A percentile compares a stretch with the other conserved stretches of the same genome.
phyloP scores from a whole-genome alignment of 345 rosid species.

The Ceriops decandra region DNA sequence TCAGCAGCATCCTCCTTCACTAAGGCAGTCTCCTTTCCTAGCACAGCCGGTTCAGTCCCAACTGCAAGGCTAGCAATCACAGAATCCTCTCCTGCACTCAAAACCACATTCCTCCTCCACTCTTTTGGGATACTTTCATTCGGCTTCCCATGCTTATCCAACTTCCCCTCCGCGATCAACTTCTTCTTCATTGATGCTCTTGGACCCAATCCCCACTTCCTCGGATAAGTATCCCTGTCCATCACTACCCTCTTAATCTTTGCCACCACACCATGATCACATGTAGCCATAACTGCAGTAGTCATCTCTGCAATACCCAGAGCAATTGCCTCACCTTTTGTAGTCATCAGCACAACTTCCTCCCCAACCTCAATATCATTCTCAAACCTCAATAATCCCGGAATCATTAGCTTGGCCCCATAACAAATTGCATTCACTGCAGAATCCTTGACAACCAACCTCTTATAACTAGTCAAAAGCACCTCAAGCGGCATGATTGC shows the following conservation, averaged over 20 bases:
- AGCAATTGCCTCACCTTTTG: slow-evolving; percentile 92
- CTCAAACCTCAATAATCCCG: slow-evolving; percentile 82
- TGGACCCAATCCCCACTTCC: slow-evolving; percentile 96
- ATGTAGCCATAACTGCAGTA: slow-evolving; percentile 86
- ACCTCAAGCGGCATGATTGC: slow-evolving; percentile 88
- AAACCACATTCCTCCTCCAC: slow-evolving; percentile 69
- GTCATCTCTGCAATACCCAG: slow-evolving; percentile 98
- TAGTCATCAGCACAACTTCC: slow-evolving; percentile 91
- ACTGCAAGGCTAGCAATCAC: slow-evolving; percentile 73
- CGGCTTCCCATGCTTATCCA: slow-evolving; percentile 89
- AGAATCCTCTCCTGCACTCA: slow-evolving; percentile 75
- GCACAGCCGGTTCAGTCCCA: slow-evolving; percentile 34
- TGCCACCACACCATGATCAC: slow-evolving; percentile 95
- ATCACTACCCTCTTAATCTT: slow-evolving; percentile 96
- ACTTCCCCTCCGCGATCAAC: slow-evolving; percentile 67
- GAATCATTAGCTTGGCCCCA: slow-evolving; percentile 94
- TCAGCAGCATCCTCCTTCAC: slow-evolving; percentile 18
- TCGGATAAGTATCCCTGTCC: slow-evolving; percentile 95
- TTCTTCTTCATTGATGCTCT: slow-evolving; percentile 84
- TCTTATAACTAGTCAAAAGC: slow-evolving; percentile 85
- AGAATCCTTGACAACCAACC: slow-evolving; percentile 86
- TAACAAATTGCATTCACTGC: slow-evolving; percentile 94
- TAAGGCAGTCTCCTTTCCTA: slow-evolving; percentile 22
- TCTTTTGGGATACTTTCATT: slow-evolving; percentile 69
- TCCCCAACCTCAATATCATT: slow-evolving; percentile 82